A percentile compares a stretch with the other conserved stretches of the same genome.
phyloP scores from a whole-genome alignment of 2,329 filamentous ascomycete species.

The Escovopsis weberi region DNA sequence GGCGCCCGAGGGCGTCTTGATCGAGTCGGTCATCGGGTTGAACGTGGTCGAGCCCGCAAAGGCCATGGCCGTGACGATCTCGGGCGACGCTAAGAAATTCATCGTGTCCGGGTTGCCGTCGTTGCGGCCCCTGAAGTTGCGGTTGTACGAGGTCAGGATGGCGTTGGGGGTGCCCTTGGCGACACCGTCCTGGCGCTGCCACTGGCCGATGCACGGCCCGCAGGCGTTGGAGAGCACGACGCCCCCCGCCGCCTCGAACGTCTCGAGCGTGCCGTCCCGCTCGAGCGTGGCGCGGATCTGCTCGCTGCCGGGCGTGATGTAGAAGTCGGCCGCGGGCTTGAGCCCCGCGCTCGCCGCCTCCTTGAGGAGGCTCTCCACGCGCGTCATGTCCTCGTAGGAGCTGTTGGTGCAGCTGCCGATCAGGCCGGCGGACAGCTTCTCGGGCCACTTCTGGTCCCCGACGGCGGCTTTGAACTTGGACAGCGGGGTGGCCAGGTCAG shows the following conservation, averaged over 20 bases:
- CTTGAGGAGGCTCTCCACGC: conserved; percentile 82
- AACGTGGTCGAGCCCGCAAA: conserved; percentile 89
- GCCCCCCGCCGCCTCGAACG: conserved; percentile 76
- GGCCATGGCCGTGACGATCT: conserved; percentile 91
- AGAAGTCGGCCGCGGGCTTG: conserved; percentile 80
- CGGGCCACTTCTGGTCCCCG: conserved; percentile 74
- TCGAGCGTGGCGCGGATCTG: conserved; percentile 92
- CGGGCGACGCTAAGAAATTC: conserved; percentile 96
- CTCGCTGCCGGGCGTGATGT: conserved; percentile 91
- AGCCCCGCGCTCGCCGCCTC: conserved; percentile 82
- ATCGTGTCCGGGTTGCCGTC: conserved; percentile 94
- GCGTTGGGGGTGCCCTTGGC: conserved; percentile 79
- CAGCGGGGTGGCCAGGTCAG: conserved; percentile 83
- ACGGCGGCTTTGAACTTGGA: conserved; percentile 81
- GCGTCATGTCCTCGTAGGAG: conserved; percentile 97
- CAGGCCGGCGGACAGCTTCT: conserved; percentile 78
- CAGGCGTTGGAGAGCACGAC: conserved; percentile 90
- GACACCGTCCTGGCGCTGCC: conserved; percentile 80
- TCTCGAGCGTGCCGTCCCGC: conserved; percentile 72
- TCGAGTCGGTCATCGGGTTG: conserved; percentile 81
- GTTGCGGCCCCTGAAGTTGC: conserved; percentile 94
- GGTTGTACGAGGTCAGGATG: conserved; percentile 95
- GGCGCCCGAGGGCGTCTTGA: conserved; percentile 66
- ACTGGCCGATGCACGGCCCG: conserved; percentile 86
- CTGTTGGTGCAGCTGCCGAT: conserved; percentile 99